phyloP scores from a whole-genome alignment of 345 rosid genomes.

The Syzygium aromaticum region DNA sequence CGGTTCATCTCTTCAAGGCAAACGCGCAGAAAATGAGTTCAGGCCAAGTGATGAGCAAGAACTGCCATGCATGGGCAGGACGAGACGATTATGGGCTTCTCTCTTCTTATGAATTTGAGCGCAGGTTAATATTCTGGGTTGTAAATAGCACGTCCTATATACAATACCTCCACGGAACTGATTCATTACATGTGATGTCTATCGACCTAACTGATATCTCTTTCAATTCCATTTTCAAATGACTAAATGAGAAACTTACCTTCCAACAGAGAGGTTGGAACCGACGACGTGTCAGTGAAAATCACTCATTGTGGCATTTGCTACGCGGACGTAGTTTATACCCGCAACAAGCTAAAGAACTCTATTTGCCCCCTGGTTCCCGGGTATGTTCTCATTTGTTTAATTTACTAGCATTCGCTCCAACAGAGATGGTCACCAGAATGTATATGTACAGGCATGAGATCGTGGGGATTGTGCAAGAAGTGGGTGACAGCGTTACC shows the following conservation, averaged over 20 bases:
- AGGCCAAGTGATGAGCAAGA: neutral
- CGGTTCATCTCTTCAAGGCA: neutral
- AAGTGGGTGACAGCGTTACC: neutral
- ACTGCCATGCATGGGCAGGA: neutral
- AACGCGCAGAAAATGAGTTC: neutral
- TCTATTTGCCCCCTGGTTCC: neutral
- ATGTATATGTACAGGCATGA: neutral
- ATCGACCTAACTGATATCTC: neutral
- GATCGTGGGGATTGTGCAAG: slow-evolving; percentile 3
- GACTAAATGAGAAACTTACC: neutral
- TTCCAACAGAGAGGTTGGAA: neutral
- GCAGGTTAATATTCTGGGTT: neutral
- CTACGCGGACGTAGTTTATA: neutral
- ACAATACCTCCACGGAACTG: neutral
- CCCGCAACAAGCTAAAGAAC: neutral
- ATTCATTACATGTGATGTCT: neutral
- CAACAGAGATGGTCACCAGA: neutral
- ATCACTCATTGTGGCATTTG: slow-evolving; percentile 5
- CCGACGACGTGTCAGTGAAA: neutral
- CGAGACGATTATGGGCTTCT: neutral
- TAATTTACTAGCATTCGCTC: neutral
- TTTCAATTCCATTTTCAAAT: neutral
- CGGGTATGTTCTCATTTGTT: neutral
- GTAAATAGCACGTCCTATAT: neutral
- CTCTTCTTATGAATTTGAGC: neutral